Percentiles rank a stretch among this genome's conserved stretches.
Evolutionary conservation across 495 filamentous ascomycete species (phyloP).

Genomic region (Penicillium parvum): DNA sequence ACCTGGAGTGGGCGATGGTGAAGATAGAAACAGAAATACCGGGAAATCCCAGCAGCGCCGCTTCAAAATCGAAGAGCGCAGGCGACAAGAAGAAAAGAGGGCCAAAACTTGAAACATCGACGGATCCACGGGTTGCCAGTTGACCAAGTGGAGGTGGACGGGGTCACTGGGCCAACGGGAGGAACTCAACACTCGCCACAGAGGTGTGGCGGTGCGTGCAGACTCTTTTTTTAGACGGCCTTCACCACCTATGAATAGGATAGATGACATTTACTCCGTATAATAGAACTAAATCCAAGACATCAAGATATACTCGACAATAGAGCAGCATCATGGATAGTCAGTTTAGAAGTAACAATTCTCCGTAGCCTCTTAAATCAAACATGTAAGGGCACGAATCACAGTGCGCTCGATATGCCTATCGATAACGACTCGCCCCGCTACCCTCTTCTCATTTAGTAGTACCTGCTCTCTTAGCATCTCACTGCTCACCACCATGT

Average conservation of each 20-base stretch:
- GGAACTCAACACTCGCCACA: slow-evolving; percentile 13
- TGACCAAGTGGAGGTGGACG: not conserved
- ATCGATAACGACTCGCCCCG: slow-evolving; percentile 5
- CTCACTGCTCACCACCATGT: slow-evolving; percentile 19
- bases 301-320: too few relatives aligned
- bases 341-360: too few relatives aligned
- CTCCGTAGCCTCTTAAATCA: too few relatives aligned
- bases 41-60: too few relatives aligned
- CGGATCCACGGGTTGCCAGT: slow-evolving; percentile 19
- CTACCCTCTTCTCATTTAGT: not conserved
- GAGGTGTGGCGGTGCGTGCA: slow-evolving; percentile 20
- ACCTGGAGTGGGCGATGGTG: not conserved
- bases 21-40: not conserved
- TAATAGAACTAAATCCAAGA: too few relatives aligned
- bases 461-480: too few relatives aligned
- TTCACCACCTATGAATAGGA: not conserved
- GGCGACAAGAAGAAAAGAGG: not conserved
- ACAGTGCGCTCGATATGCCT: not conserved
- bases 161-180: slow-evolving; percentile 38
- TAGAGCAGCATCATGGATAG: not conserved
- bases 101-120: not conserved
- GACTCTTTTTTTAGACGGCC: slow-evolving; percentile 1
- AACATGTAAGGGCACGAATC: not conserved
- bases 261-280: not conserved
- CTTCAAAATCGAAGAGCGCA: too few relatives aligned